phyloP scores from a whole-genome alignment of 2,329 filamentous ascomycete species.

The Pseudovirgaria hyperparasitica region DNA sequence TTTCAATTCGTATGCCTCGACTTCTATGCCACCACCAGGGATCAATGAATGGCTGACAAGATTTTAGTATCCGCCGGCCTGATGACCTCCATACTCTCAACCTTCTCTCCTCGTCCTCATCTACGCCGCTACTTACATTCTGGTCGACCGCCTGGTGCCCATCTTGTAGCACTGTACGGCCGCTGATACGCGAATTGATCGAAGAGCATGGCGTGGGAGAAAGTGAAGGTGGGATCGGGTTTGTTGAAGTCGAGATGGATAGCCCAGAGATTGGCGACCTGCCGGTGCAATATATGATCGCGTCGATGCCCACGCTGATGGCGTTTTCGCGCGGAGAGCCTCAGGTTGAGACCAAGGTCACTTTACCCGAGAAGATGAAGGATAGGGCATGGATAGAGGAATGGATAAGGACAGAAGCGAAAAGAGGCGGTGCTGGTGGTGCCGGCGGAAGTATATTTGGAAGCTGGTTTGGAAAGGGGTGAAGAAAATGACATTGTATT shows the following conservation, averaged over 20 bases:
- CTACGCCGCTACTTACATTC: slow-evolving; percentile 33
- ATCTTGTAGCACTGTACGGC: slow-evolving; percentile 30
- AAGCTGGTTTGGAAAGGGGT: slow-evolving; percentile 19
- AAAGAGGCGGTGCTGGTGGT: slow-evolving; percentile 32
- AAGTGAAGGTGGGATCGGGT: slow-evolving; percentile 31
- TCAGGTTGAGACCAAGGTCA: slow-evolving; percentile 34
- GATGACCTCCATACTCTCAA: slow-evolving; percentile 35
- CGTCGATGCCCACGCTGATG: slow-evolving; percentile 35
- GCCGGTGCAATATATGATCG: slow-evolving; percentile 30
- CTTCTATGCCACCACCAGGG: not conserved
- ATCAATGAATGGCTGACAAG: not conserved
- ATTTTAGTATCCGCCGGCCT: slow-evolving; percentile 29
- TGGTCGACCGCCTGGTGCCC: slow-evolving; percentile 38
- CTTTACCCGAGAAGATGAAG: slow-evolving; percentile 32
- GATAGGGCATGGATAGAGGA: slow-evolving; percentile 28
- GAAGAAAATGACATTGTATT: too few species aligned
- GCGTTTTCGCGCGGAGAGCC: slow-evolving; percentile 38
- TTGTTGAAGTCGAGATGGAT: slow-evolving; percentile 37
- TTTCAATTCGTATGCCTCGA: slow-evolving; percentile 13
- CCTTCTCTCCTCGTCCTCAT: slow-evolving; percentile 32
- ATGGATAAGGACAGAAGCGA: slow-evolving; percentile 37
- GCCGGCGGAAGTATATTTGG: slow-evolving; percentile 29
- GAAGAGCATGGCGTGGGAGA: slow-evolving; percentile 32
- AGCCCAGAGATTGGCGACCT: slow-evolving; percentile 29
- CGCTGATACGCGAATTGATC: slow-evolving; percentile 29